These are phyloP conservation scores for Peltaster fructicola DNA, from an alignment of 2,329 filamentous ascomycete genomes.

Conservation along the genomic window DNA sequence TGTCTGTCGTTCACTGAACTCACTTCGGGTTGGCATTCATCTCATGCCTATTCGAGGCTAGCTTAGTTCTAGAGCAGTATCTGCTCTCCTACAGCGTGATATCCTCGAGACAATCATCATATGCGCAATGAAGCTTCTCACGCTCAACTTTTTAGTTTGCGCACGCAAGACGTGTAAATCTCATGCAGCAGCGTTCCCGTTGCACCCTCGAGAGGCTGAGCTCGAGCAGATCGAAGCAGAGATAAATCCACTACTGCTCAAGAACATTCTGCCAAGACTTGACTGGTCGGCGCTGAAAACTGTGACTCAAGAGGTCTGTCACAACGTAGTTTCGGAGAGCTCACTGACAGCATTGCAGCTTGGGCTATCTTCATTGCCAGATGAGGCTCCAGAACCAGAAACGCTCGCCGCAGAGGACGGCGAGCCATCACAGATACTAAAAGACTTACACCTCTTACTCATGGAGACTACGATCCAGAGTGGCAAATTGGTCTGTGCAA, in stretches of 20 bases:
- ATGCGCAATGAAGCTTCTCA: constrained; percentile 70
- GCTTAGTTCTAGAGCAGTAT: no score
- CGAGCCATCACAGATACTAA: constrained; percentile 49
- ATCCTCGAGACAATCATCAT: constrained; percentile 1
- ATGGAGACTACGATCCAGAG: constrained; percentile 80
- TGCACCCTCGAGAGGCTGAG: constrained; percentile 84
- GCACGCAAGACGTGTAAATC: constrained; percentile 89
- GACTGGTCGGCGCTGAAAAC: constrained; percentile 71
- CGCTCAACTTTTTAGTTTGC: constrained; percentile 91
- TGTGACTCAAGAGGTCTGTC: constrained; percentile 57
- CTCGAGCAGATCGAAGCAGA: constrained; percentile 72
- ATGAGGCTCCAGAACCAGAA: constrained; percentile 17
- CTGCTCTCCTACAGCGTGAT: constrained; percentile 1
- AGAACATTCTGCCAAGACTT: constrained; percentile 69
- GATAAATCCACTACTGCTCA: constrained; percentile 61
- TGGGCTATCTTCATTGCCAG: constrained; percentile 56
- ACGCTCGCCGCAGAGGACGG: constrained; percentile 34
- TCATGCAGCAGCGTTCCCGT: constrained; percentile 60
- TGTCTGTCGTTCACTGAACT: no score
- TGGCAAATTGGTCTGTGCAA: constrained; percentile 76
- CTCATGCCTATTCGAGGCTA: no score
- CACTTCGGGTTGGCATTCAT: no score
- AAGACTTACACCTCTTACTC: constrained; percentile 63
- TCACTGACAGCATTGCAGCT: constrained; percentile 34
- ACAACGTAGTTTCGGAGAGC: constrained; percentile 1